Conservation (phyloP, 169 alveolate genomes). For the Eimeria acervulina region DNA sequence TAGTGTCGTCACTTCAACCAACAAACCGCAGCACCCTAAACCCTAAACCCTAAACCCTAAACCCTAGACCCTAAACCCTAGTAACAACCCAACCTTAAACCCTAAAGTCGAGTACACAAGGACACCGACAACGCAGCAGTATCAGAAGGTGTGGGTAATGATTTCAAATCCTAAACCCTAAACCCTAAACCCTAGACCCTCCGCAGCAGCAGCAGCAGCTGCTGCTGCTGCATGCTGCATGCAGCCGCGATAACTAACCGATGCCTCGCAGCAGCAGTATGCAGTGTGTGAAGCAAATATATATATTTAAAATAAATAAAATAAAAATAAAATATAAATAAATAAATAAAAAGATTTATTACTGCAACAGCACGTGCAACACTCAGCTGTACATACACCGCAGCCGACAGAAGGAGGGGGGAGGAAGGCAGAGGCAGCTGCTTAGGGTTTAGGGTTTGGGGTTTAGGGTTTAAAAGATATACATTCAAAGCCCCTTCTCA, state of each 20-base stretch:
- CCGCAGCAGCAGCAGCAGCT: constrained; percentile 60
- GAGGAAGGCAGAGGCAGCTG: background rate
- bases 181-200: background rate
- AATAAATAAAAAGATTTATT: background rate
- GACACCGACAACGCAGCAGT: too few relatives aligned
- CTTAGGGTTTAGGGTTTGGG: constrained; percentile 32
- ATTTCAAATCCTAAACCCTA: background rate
- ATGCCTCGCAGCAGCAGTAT: background rate
- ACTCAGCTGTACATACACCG: background rate
- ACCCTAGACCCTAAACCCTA: background rate
- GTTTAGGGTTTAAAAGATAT: background rate
- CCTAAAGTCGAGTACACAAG: too few relatives aligned
- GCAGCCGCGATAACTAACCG: background rate
- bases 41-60: background rate
- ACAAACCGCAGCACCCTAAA: background rate
- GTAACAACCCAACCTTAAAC: too few relatives aligned
- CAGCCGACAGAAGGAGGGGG: background rate
- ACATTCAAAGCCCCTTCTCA: too few relatives aligned
- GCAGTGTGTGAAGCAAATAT: background rate
- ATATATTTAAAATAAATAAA: background rate
- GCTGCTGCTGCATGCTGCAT: too few relatives aligned
- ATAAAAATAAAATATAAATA: background rate
- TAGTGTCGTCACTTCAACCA: background rate
- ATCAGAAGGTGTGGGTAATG: background rate
- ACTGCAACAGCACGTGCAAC: background rate